Percentiles rank a stretch among this genome's conserved stretches.
phyloP scores from a whole-genome alignment of 306 rosid genomes.

The Pterocarpus macrocarpus region DNA sequence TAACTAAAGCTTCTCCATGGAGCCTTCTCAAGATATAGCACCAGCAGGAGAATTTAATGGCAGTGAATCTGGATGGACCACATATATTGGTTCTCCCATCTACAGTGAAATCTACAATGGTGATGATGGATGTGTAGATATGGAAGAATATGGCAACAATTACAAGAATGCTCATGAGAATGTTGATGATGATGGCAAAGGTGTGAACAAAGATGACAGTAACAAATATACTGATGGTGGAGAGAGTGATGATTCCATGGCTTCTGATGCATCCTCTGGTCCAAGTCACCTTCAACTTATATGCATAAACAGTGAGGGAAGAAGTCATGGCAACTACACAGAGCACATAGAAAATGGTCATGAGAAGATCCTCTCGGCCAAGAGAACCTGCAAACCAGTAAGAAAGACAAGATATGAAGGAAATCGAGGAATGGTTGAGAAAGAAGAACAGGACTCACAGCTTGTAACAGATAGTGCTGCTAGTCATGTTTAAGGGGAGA shows the following conservation, averaged over 20 bases:
- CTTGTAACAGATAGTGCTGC: slow-evolving; percentile 64
- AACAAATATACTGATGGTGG: slow-evolving; percentile 18
- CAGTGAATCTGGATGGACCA: slow-evolving; percentile 84
- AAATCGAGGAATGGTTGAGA: slow-evolving; percentile 18
- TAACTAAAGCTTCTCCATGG: slow-evolving; percentile 54
- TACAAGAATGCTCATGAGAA: slow-evolving; percentile 37
- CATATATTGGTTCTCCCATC: slow-evolving; percentile 64
- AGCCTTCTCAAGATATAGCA: slow-evolving; percentile 57
- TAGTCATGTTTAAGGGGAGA: slow-evolving; percentile 60
- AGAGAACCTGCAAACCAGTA: slow-evolving; percentile 49
- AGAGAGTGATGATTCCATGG: slow-evolving; percentile 76
- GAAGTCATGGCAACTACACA: slow-evolving; percentile 35
- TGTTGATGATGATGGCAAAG: slow-evolving; percentile 18
- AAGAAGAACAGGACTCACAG: slow-evolving; percentile 42
- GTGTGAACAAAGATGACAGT: slow-evolving; percentile 8
- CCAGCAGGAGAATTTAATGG: slow-evolving; percentile 50
- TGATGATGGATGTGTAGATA: slow-evolving; percentile 32
- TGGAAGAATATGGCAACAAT: slow-evolving; percentile 30
- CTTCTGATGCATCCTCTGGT: slow-evolving; percentile 85
- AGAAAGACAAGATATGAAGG: slow-evolving; percentile 48
- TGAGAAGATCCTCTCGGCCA: slow-evolving; percentile 46
- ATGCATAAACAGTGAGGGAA: slow-evolving; percentile 41
- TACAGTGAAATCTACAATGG: slow-evolving; percentile 20
- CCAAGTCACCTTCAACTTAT: slow-evolving; percentile 56
- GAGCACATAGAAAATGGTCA: slow-evolving; percentile 32